Conservation (phyloP, 176 grass and related monocot species). For the Rhynchospora pubera region DNA sequence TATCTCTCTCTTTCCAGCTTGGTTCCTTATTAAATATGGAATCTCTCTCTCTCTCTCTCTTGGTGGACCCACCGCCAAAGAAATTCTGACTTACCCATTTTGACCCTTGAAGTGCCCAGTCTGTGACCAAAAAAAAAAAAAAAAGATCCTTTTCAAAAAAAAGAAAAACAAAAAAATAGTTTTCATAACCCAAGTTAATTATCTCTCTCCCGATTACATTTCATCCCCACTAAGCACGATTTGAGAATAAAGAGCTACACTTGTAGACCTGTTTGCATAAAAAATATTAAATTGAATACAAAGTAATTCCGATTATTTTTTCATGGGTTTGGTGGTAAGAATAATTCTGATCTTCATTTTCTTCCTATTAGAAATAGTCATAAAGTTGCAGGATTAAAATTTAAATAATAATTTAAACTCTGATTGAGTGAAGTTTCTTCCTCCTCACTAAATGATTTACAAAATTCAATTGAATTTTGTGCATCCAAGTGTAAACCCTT, state of each 20-base stretch:
- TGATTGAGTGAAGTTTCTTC: neutral
- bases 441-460: neutral
- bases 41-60: neutral
- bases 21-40: slow-evolving; percentile 2
- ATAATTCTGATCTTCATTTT: no score
- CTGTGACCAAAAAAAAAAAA: neutral
- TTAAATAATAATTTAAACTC: neutral
- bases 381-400: neutral
- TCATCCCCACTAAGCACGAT: no score
- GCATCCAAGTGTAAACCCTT: no score
- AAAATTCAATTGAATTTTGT: neutral
- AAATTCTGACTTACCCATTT: slow-evolving; percentile 5
- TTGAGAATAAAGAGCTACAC: no score
- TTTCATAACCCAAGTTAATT: no score
- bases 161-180: no score
- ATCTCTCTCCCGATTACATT: no score
- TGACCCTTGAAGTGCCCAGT: neutral
- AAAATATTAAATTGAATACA: no score
- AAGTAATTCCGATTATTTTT: no score
- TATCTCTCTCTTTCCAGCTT: neutral
- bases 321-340: no score
- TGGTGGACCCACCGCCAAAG: neutral
- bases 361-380: no score
- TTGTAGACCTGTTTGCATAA: no score
- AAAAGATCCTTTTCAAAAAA: neutral